These are phyloP conservation scores for Saturnispora sanitii DNA, from an alignment of 805 yeast species.

Conservation along the genomic window DNA sequence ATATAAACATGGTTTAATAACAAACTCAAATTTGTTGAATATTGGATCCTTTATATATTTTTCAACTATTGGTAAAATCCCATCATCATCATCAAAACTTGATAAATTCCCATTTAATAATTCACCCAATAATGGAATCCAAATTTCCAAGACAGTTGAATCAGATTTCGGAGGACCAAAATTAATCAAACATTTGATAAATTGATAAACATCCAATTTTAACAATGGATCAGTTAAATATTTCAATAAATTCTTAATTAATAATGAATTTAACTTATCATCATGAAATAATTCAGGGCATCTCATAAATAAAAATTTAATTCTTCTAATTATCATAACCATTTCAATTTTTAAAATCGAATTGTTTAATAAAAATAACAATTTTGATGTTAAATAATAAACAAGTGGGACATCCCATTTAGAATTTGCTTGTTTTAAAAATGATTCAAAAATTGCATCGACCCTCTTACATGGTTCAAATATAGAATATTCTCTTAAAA, in stretches of 20 bases:
- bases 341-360: conserved; percentile 21
- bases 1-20: conserved; percentile 3
- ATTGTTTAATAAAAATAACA: conserved; percentile 20
- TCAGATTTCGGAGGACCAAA: conserved; percentile 6
- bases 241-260: conserved; percentile 7
- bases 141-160: conserved; percentile 8
- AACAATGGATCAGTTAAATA: conserved; percentile 16
- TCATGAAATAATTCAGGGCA: conserved; percentile 16
- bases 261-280: conserved; percentile 13
- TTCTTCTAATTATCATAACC: conserved; percentile 24
- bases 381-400: conserved; percentile 31
- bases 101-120: neutral
- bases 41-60: neutral
- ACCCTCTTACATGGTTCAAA: conserved; percentile 9
- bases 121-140: conserved; percentile 16
- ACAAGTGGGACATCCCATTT: conserved; percentile 29
- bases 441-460: conserved; percentile 9
- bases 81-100: neutral
- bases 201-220: conserved; percentile 20
- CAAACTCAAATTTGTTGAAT: neutral
- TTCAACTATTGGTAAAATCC: neutral
- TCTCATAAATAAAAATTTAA: conserved; percentile 29
- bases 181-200: conserved; percentile 19
- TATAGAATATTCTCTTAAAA: conserved; percentile 15
- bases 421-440: conserved; percentile 6